Evolutionary conservation across 2,329 filamentous ascomycete genomes (phyloP), one percentile per base, ranked within the genome.

Genomic region (Penicillium sp.): DNA sequence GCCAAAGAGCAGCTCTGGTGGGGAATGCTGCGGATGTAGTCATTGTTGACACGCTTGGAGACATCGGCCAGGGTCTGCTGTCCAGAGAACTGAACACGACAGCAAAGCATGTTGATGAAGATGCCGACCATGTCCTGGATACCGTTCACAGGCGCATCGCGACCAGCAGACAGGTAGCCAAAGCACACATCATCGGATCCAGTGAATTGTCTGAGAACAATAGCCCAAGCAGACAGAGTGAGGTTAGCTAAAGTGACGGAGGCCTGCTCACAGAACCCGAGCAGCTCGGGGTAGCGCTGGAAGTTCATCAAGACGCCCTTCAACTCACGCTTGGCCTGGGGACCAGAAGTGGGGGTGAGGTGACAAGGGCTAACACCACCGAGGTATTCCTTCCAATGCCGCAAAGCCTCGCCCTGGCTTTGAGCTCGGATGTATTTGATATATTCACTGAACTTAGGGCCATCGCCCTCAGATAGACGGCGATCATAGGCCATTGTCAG

Each of bases 21-120:
- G 0, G 73, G 67, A 53, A 82, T 69, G 38, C 75, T 74, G 35
- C 70, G 65, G 18, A 78, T 69, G 16, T 78, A 76, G 48, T 80
- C 73, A 11, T 67, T 64, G 38, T 81, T 79, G 0, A 79, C 68
- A 10, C 65, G 65, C 27, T 75, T 73, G 0, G 79, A 66, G 0
- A 75, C 63, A 10, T 76, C 71, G 2, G 62, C 52, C 9, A 81
- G 61, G 11, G 63, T 63, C 41, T 61, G 69, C 48, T 41, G 70
- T 48, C 59, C 66, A 48, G 43, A 65, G 50, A 63, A 78, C 57
- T 49, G 69, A 4, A 81, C 68, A 5, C 76, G 74, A 51, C 75
- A 81, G 41, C 80, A 76, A 2, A 83, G 71, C 74, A 82, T 81
- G 48, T 81, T 81, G 52, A 83, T 78, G 43, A 82, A 79, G 13